phyloP scores from a whole-genome alignment of 495 filamentous ascomycete genomes.

The Hyphodiscus hymeniophilus region DNA sequence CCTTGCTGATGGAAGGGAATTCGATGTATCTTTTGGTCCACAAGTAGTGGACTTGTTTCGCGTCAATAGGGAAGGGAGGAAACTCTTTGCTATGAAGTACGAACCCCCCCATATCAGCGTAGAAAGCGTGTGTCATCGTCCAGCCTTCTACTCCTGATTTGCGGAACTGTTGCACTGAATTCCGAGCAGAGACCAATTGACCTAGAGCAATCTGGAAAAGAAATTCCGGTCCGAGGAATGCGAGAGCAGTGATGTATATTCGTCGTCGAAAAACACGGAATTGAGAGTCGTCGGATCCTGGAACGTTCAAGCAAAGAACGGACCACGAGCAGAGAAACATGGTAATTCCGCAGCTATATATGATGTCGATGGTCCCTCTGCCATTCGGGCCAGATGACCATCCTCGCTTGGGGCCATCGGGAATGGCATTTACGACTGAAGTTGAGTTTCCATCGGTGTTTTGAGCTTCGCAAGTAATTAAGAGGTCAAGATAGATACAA shows the following conservation, averaged over 20 bases:
- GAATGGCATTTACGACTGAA: background rate
- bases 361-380: slow-evolving; percentile 5
- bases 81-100: slow-evolving; percentile 19
- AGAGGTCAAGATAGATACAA: too few relatives aligned
- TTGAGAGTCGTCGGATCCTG: background rate
- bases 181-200: slow-evolving; percentile 2
- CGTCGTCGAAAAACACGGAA: background rate
- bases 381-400: slow-evolving; percentile 5
- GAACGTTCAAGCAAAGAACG: slow-evolving; percentile 9
- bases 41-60: slow-evolving; percentile 28
- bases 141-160: slow-evolving; percentile 20
- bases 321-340: slow-evolving; percentile 12
- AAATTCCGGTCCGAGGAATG: slow-evolving; percentile 9
- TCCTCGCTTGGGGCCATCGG: background rate
- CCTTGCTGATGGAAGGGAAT: slow-evolving; percentile 4
- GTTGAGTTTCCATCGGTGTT: background rate
- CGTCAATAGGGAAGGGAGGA: slow-evolving; percentile 26
- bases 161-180: slow-evolving; percentile 10
- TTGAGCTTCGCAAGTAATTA: too few relatives aligned
- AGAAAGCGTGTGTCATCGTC: slow-evolving; percentile 31
- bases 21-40: slow-evolving; percentile 11
- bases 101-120: slow-evolving; percentile 32
- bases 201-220: slow-evolving; percentile 4
- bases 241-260: background rate
- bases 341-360: slow-evolving; percentile 4